Evolutionary conservation across 352 stramenopile genomes (phyloP), one percentile per base, ranked within the genome.

Genomic region (Globisporangium cederbergense): DNA sequence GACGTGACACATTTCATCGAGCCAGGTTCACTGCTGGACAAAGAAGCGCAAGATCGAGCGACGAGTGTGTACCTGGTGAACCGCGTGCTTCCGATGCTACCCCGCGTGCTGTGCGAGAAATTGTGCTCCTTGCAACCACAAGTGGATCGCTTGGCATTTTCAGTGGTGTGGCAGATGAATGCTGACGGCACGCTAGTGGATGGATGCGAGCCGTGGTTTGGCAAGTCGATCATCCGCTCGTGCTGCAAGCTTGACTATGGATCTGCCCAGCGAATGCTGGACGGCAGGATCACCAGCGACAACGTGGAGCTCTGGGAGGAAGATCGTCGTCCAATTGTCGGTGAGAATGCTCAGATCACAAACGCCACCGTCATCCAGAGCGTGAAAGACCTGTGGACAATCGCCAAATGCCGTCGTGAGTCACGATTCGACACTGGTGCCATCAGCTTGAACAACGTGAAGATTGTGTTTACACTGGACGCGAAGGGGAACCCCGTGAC

Each of bases 1-100:
- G 97, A 99, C 70, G 97, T 99, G 32, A 98, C 93, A 30, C 87
- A 98, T 69, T 99, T 99, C 72, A 77, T 99, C 3, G 66, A 79
- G 43, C 79, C 86, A 16, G 82, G 88, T 45, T 98, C 79, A 5
- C 58, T 86, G n/a, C 74, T 99, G n/a, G 97, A 99, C 68, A 58
- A 77, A 11, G 97, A 99, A 74, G 97, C 97, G 8, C 74, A 91
- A 42, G 76, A 86, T 43, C 92, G 97, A 49, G 91, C 87, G 5
- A 99, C 97, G 4, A 99, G 93, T 32, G 93, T 99, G 0, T 99
- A 99, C 74, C 79, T 99, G 0, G 91, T 98, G 16, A 96, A 99
- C 68, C 80, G 89, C 30, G 79, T 92, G 57, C 82, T 99, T 32
- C 96, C 96, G 6, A 99, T 99, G 97, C 82, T 99, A 9, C 97